Percentiles rank a stretch among this genome's conserved stretches.
phyloP scores from a whole-genome alignment of 2,329 filamentous ascomycete species.

The Chaetomiaceae sp. region DNA sequence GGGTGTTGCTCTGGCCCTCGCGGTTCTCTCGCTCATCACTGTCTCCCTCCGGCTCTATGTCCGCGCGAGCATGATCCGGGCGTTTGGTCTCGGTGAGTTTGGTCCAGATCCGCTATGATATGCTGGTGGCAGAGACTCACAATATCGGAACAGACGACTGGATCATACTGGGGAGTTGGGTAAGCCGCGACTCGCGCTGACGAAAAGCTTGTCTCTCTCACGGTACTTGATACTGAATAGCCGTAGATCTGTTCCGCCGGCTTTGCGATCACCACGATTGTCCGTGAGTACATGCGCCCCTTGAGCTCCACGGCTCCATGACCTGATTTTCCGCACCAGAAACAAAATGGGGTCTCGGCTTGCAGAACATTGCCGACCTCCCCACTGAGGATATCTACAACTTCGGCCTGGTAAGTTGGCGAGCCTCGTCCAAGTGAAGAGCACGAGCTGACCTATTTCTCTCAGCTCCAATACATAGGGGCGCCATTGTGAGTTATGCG shows the following conservation, averaged over 20 bases:
- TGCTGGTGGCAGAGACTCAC: not conserved
- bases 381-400: conserved; percentile 33
- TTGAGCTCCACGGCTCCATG: not conserved
- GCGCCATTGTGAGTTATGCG: conserved; percentile 36
- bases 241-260: conserved; percentile 29
- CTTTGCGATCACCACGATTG: conserved; percentile 31
- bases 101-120: not conserved
- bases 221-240: no score
- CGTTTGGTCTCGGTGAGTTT: conserved; percentile 30
- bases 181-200: no score
- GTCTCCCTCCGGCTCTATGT: conserved; percentile 32
- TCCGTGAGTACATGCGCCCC: conserved; percentile 28
- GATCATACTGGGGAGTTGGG: conserved; percentile 29
- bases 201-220: no score
- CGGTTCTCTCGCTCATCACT: conserved; percentile 27
- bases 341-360: conserved; percentile 39
- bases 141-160: conserved; percentile 26
- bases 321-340: conserved; percentile 26
- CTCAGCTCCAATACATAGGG: conserved; percentile 35
- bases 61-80: conserved; percentile 30
- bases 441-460: not conserved
- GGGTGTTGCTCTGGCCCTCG: conserved; percentile 27
- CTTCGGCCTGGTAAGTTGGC: conserved; percentile 34
- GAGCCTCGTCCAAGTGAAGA: not conserved
- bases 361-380: conserved; percentile 32